Base-by-base conservation (phyloP, 768 basidiomycete species). In the Termitomyces eurrhizus region DNA sequence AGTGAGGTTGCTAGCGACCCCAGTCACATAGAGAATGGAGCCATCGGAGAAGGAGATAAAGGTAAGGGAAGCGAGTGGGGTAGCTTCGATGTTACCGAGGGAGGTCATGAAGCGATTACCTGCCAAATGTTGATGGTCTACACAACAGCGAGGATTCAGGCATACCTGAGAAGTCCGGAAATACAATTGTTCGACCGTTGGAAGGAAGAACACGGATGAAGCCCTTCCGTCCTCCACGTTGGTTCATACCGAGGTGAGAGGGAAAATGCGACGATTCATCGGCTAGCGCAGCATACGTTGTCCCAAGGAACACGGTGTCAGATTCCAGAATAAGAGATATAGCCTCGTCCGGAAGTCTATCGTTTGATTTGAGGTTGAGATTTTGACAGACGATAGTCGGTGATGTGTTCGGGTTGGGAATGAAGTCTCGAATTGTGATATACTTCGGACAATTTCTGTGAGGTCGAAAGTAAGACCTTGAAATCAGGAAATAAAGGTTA, bases 371-470 rank as follows among this genome's bases (percentile, higher is more conserved):
- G 4, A 87, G 59, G 18, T 77, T 59, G 1, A 69, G 63, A 4
- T 70, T 61, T 54, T 76, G 66, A 58, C 81, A 65, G 1, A 65
- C 65, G 24, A 87, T 68, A 3, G 59, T 66, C 0, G 84, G 78
- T n/a, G 68, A 60, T 2, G 77, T 75, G 21, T 74, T 59, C 0
- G 76, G 67, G 61, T 78, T 69, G 1, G 84, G 73, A n/a, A 73
- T 66, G 9, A 88, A 72, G 13, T 84, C 76, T 13, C 85, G 80
- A 42, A 81, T 67, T 53, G 78, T 85, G 66, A 88, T 88, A 60
- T 89, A 89, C 65, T 88, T 89, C 12, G 87, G 87, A 66, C 86
- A 88, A 59, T 87, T 87, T 49, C 87, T 87, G 18, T 4, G 41
- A 6, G 42, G 24, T 44, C 6, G 4, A 11, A 0, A 48, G 21